Conservation (phyloP, 192 early-diverging fungal species). For the Linnemannia hyalina region DNA sequence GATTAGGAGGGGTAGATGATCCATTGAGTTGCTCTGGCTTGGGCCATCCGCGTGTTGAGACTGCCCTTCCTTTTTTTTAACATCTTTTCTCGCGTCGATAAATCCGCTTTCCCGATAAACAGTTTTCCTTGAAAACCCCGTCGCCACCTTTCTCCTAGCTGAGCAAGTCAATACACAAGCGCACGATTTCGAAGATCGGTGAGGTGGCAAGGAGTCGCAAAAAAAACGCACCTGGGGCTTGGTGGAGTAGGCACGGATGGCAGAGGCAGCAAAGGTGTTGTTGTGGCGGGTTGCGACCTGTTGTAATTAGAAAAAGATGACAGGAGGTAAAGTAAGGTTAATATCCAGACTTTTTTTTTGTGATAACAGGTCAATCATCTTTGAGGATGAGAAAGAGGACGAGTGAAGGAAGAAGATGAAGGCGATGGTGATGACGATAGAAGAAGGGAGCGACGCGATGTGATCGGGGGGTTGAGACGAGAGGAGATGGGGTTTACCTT, state of each 20-base stretch:
- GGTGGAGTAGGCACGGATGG: conserved; percentile 63
- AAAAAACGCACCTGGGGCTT: conserved; percentile 64
- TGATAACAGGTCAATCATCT: not conserved
- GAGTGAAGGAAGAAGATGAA: not conserved
- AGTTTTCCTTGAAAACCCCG: no score
- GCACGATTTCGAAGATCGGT: no score
- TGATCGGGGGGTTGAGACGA: no score
- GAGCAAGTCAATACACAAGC: no score
- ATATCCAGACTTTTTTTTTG: not conserved
- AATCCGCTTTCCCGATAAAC: no score
- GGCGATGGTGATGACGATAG: not conserved
- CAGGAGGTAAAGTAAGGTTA: not conserved
- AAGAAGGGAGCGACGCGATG: not conserved
- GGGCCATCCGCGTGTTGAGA: no score
- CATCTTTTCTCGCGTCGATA: no score
- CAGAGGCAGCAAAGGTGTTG: conserved; percentile 54
- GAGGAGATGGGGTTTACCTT: conserved; percentile 25
- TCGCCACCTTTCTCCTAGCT: no score
- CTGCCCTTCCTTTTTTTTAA: no score
- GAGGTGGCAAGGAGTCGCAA: not conserved
- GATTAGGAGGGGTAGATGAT: no score
- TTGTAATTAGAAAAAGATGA: not conserved
- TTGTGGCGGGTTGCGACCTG: conserved; percentile 57
- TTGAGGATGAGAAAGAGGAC: not conserved
- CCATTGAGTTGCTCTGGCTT: no score